Evolutionary conservation across 83 land plant genomes (phyloP).

Genomic region (Diphasiastrum complanatum): DNA sequence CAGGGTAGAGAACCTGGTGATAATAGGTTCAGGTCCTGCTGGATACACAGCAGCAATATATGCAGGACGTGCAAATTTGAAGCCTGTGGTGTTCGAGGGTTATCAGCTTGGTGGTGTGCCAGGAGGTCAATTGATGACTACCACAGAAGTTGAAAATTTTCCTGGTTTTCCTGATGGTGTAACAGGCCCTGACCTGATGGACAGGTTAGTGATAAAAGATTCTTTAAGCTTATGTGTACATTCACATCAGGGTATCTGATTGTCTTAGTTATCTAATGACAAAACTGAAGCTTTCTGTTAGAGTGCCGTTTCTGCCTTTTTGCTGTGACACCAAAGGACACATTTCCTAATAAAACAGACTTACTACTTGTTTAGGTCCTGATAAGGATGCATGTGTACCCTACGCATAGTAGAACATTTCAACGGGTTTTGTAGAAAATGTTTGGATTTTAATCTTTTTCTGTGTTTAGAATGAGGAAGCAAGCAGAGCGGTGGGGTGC

Average conservation of each 20-base stretch:
- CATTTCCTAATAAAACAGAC: no score
- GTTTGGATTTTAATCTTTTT: no score
- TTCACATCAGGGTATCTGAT: neutral
- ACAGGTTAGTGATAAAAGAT: constrained; percentile 53
- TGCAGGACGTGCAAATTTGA: constrained; percentile 94
- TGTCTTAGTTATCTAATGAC: no score
- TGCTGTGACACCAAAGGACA: no score
- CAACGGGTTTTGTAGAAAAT: no score
- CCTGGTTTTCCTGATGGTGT: constrained; percentile 99
- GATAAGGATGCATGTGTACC: no score
- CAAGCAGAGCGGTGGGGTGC: constrained; percentile 99
- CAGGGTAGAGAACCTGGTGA: constrained; percentile 81
- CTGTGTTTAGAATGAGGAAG: constrained; percentile 57
- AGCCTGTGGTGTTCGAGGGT: constrained; percentile 92
- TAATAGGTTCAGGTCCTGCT: constrained; percentile 95
- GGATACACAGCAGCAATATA: constrained; percentile 96
- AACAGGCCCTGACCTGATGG: constrained; percentile 95
- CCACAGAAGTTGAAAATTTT: constrained; percentile 96
- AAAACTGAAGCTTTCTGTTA: no score
- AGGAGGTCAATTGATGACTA: constrained; percentile 97
- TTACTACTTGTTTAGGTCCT: no score
- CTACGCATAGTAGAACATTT: no score
- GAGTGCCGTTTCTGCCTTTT: no score
- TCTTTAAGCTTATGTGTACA: neutral
- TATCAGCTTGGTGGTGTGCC: constrained; percentile 92